Conservation (phyloP, 495 filamentous ascomycete genomes). For the Xeromyces bisporus region DNA sequence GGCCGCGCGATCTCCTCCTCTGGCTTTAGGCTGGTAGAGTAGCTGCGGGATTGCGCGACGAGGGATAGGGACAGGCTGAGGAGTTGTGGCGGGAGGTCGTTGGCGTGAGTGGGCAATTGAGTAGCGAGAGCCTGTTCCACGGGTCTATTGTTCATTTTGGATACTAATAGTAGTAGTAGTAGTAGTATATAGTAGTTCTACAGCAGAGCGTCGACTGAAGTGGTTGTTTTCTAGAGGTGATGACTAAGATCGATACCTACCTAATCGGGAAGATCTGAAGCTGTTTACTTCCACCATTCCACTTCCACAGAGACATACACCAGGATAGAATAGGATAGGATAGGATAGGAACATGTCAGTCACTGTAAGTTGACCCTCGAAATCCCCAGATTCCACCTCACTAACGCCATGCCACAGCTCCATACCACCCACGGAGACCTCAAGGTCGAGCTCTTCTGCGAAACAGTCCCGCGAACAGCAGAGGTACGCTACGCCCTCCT, state of each 20-base stretch:
- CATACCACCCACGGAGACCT: constrained; percentile 83
- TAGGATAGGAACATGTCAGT: too few species aligned
- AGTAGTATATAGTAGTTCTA: too few species aligned
- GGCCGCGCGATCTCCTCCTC: constrained; percentile 78
- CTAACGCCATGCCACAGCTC: constrained; percentile 41
- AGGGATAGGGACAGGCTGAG: constrained; percentile 61
- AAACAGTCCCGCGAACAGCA: constrained; percentile 78
- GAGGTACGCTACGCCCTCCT: constrained; percentile 30
- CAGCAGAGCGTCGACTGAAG: too few species aligned
- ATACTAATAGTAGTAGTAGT: not conserved
- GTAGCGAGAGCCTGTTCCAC: constrained; percentile 60
- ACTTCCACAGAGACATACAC: too few species aligned
- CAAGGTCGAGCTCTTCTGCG: constrained; percentile 94
- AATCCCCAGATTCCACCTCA: too few species aligned
- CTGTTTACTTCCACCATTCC: too few species aligned
- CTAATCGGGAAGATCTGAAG: too few species aligned
- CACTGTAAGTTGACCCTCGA: constrained; percentile 17
- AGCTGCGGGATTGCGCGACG: constrained; percentile 70
- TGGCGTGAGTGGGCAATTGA: constrained; percentile 61
- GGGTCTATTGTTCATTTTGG: constrained; percentile 38
- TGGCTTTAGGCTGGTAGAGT: constrained; percentile 59
- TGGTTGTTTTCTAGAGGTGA: too few species aligned
- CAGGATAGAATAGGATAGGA: too few species aligned
- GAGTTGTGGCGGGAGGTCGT: constrained; percentile 55
- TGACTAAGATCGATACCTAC: too few species aligned